Percentiles rank a stretch among this genome's conserved stretches.
Evolutionary conservation across 257 asterid species (phyloP).

Genomic region (Nicotiana benthamiana): DNA sequence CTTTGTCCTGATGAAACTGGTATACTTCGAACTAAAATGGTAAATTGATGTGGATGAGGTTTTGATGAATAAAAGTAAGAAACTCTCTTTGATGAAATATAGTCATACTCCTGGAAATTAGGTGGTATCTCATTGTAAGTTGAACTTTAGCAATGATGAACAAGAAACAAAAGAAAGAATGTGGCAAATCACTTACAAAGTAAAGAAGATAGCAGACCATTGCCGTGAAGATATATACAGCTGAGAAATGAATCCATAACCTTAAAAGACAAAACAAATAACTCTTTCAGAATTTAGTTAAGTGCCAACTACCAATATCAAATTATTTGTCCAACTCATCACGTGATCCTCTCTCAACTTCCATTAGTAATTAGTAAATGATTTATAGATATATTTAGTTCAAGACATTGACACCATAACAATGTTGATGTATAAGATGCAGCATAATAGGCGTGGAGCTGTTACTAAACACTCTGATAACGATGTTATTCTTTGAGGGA

Average conservation of each 20-base stretch:
- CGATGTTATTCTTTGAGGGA: neutral
- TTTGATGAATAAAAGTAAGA: constrained; percentile 61
- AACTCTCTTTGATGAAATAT: constrained; percentile 67
- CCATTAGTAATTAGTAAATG: constrained; percentile 2
- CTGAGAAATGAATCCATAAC: constrained; percentile 96
- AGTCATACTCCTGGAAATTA: constrained; percentile 70
- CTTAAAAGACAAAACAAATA: constrained; percentile 40
- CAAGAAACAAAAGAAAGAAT: constrained; percentile 1
- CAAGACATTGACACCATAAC: neutral
- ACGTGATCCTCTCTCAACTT: neutral
- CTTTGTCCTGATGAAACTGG: constrained; percentile 59
- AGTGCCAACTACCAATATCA: neutral
- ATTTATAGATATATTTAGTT: neutral
- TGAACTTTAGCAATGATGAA: constrained; percentile 3
- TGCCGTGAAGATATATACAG: constrained; percentile 78
- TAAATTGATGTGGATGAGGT: constrained; percentile 69
- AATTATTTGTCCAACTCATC: neutral
- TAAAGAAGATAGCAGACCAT: constrained; percentile 95
- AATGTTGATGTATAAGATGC: neutral
- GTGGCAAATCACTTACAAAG: constrained; percentile 51
- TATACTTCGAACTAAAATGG: constrained; percentile 86
- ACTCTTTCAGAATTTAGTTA: neutral
- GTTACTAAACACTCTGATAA: neutral
- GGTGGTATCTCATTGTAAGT: constrained; percentile 11
- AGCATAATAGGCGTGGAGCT: neutral